These are phyloP conservation scores for Orbilia brochopaga DNA, from an alignment of 2,329 filamentous ascomycete genomes.

Conservation along the genomic window DNA sequence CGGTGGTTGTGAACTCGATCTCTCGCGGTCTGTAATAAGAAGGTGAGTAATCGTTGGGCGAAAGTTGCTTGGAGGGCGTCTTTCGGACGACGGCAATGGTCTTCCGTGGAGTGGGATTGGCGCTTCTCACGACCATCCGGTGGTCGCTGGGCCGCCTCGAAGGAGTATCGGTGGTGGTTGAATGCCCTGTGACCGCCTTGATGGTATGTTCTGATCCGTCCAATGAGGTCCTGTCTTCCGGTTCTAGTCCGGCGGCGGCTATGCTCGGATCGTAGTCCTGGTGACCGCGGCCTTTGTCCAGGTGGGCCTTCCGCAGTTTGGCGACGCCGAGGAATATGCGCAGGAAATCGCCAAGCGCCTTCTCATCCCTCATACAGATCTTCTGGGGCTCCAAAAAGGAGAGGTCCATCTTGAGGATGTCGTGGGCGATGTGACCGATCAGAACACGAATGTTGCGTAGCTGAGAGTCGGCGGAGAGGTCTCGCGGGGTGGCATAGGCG, in stretches of 20 bases:
- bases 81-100: constrained; percentile 8
- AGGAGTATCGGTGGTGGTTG: neutral
- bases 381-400: constrained; percentile 64
- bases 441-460: constrained; percentile 46
- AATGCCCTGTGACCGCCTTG: constrained; percentile 12
- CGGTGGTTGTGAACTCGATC: constrained; percentile 17
- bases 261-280: neutral
- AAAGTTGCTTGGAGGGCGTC: constrained; percentile 28
- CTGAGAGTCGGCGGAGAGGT: constrained; percentile 43
- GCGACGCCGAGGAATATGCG: constrained; percentile 48
- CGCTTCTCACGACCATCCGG: constrained; percentile 10
- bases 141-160: constrained; percentile 4
- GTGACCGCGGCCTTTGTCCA: constrained; percentile 20
- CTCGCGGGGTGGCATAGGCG: constrained; percentile 45
- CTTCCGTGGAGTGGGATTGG: constrained; percentile 20
- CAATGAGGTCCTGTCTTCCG: constrained; percentile 18
- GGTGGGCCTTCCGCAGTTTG: constrained; percentile 39
- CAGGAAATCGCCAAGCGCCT: constrained; percentile 40
- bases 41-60: constrained; percentile 23
- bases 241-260: constrained; percentile 1
- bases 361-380: constrained; percentile 40
- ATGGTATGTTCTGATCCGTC: constrained; percentile 45
- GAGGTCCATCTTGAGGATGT: constrained; percentile 85
- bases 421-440: constrained; percentile 84
- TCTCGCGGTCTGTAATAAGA: constrained; percentile 16